A percentile compares a stretch with the other conserved stretches of the same genome.
These are phyloP conservation scores for Puccinia coronata DNA, from an alignment of 1,284 basidiomycete species.

Conservation along the genomic window DNA sequence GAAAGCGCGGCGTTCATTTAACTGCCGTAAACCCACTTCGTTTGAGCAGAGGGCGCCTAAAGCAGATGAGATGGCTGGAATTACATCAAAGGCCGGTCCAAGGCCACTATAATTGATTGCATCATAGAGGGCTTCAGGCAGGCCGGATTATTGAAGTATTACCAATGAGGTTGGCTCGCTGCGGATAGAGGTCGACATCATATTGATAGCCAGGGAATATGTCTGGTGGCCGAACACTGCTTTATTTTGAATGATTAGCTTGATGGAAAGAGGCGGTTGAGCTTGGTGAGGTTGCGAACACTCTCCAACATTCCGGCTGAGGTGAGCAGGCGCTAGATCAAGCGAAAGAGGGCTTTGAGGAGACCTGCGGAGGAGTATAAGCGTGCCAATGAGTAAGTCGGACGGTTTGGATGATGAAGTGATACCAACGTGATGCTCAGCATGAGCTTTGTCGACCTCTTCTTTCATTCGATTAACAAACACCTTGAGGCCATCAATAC, in stretches of 20 bases:
- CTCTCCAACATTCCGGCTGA: slow-evolving; percentile 91
- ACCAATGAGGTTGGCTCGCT: slow-evolving; percentile 94
- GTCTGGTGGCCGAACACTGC: slow-evolving; percentile 82
- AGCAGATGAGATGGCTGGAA: slow-evolving; percentile 91
- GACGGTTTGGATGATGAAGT: slow-evolving; percentile 29
- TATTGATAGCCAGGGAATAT: slow-evolving; percentile 85
- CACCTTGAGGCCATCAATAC: slow-evolving; percentile 78
- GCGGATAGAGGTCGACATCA: slow-evolving; percentile 97
- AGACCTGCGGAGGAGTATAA: slow-evolving; percentile 59
- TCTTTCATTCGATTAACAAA: slow-evolving; percentile 64
- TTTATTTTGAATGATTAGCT: slow-evolving; percentile 81
- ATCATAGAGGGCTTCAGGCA: slow-evolving; percentile 87
- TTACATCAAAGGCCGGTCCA: slow-evolving; percentile 85
- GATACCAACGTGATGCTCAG: slow-evolving; percentile 49
- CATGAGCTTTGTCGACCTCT: slow-evolving; percentile 52
- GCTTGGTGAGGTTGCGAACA: slow-evolving; percentile 89
- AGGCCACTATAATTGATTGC: slow-evolving; percentile 82
- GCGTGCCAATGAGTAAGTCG: slow-evolving; percentile 34
- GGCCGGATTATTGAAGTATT: slow-evolving; percentile 85
- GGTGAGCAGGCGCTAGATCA: slow-evolving; percentile 95
- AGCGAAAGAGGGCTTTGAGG: slow-evolving; percentile 86
- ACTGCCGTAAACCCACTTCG: slow-evolving; percentile 78
- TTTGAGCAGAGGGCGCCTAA: slow-evolving; percentile 95
- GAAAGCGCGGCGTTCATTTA: slow-evolving; percentile 72
- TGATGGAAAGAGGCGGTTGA: slow-evolving; percentile 79